Evolutionary conservation across 306 rosid species (phyloP), one percentile per base, ranked within the genome.

Genomic region (Trifolium repens): DNA sequence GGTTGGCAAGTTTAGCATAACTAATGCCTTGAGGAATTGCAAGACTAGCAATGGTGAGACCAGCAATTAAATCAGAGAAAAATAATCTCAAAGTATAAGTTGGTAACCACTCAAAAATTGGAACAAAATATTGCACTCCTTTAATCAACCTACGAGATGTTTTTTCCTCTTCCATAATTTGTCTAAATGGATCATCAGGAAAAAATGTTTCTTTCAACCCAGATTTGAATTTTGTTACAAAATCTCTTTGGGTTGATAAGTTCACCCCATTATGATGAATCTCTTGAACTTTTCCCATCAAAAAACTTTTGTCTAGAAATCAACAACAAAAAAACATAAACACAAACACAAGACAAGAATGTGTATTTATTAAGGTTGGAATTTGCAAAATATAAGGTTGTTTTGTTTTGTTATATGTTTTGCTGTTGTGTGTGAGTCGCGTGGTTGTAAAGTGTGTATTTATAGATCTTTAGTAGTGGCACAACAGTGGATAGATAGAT

Each of bases 1-100:
- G 24, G 4, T 34, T 5, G 1, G 84, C 97, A 22, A 93, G 97
- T 60, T 87, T 89, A 43, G 96, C 96, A 40, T 93, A 93, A 60
- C 98, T 93, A 19, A 93, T 91, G 67, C 97, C 98, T 71, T 93
- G 98, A 32, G 98, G 98, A 70, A 93, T 93, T 67, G 98, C 97
- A n/a, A 93, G 94, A 44, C 97, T 91, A 12, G 94, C 72, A 39
- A 91, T 83, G 85, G 98, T 93, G 72, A 93, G 57, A 24, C 97
- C 98, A 5, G 98, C 90, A 7, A 93, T 87, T 3, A 93, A 7
- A 69, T 93, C 98, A 15, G 84, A 83, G 40, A 53, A 26, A 12
- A 93, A 73, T 3, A 76, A 62, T 0, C 69, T 65, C 5, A 76
- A 22, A 15, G 5, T 83, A 72, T 93, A 93, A 2, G 30, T 79